phyloP scores from a whole-genome alignment of 2,329 filamentous ascomycete species.

The Aspergillus costaricaensis region DNA sequence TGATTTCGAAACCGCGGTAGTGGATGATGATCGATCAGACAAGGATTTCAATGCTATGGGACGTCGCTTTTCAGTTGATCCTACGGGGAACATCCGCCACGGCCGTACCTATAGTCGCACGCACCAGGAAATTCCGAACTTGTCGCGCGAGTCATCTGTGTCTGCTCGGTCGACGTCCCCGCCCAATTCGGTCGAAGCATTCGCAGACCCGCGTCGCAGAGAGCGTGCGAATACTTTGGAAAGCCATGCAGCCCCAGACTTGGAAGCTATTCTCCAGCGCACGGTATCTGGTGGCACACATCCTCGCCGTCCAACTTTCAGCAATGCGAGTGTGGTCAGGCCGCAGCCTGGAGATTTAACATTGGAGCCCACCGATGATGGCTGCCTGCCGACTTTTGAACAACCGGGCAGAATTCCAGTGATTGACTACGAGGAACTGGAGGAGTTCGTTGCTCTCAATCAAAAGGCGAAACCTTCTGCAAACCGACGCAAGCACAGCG shows the following conservation, averaged over 20 bases:
- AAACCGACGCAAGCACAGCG: constrained; percentile 44
- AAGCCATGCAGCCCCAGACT: constrained; percentile 57
- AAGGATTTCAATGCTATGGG: constrained; percentile 38
- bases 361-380: constrained; percentile 56
- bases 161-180: constrained; percentile 75
- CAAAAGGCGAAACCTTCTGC: constrained; percentile 49
- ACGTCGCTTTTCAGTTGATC: constrained; percentile 46
- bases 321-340: constrained; percentile 59
- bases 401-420: constrained; percentile 78
- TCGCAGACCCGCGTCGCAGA: constrained; percentile 84
- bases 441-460: constrained; percentile 77
- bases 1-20: constrained; percentile 84
- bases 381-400: constrained; percentile 81
- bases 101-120: constrained; percentile 38
- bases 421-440: constrained; percentile 88
- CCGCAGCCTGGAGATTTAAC: constrained; percentile 43
- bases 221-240: constrained; percentile 72
- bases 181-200: constrained; percentile 96
- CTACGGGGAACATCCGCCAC: constrained; percentile 39
- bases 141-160: constrained; percentile 52
- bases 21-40: constrained; percentile 66
- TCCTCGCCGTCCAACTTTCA: constrained; percentile 61
- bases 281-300: constrained; percentile 71
- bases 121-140: constrained; percentile 41
- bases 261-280: constrained; percentile 65